Percentiles rank a stretch among this genome's conserved stretches.
These are phyloP conservation scores for Tilletia walkeri DNA, from an alignment of 1,284 basidiomycete species.

Conservation along the genomic window DNA sequence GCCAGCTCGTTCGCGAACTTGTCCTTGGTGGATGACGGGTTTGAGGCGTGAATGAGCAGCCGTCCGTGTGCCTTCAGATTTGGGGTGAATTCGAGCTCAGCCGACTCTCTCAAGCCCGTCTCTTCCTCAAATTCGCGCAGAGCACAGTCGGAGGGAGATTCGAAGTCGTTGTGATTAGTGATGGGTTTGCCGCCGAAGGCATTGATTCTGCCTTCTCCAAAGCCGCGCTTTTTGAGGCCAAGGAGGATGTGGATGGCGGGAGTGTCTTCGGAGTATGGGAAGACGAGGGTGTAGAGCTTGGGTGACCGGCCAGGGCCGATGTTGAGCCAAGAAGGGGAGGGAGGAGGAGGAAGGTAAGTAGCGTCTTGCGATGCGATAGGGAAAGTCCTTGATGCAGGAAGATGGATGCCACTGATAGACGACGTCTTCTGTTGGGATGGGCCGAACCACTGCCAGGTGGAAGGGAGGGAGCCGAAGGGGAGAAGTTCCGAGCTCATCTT, in stretches of 20 bases:
- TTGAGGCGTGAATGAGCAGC: slow-evolving; percentile 3
- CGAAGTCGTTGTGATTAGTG: background rate
- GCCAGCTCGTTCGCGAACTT: slow-evolving; percentile 3
- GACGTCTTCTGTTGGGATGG: no score
- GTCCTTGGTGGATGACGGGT: background rate
- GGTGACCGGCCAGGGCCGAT: background rate
- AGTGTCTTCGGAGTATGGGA: background rate
- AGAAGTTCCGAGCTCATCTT: no score
- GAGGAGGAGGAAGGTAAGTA: no score
- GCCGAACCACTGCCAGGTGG: no score
- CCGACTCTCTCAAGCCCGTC: background rate
- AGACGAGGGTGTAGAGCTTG: slow-evolving; percentile 12
- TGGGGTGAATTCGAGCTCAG: background rate
- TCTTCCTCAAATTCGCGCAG: slow-evolving; percentile 1
- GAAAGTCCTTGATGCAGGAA: no score
- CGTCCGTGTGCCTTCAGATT: background rate
- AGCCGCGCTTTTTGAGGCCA: background rate
- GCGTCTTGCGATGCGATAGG: no score
- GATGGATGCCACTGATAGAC: no score
- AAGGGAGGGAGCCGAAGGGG: no score
- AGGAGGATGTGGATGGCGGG: background rate
- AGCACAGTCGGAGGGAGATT: slow-evolving; percentile 2
- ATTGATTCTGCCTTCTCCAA: background rate
- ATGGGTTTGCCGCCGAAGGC: slow-evolving; percentile 13
- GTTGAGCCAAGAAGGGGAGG: background rate